These are phyloP conservation scores for Erysiphe pulchra DNA, from an alignment of 2,329 filamentous ascomycete species.

Conservation along the genomic window DNA sequence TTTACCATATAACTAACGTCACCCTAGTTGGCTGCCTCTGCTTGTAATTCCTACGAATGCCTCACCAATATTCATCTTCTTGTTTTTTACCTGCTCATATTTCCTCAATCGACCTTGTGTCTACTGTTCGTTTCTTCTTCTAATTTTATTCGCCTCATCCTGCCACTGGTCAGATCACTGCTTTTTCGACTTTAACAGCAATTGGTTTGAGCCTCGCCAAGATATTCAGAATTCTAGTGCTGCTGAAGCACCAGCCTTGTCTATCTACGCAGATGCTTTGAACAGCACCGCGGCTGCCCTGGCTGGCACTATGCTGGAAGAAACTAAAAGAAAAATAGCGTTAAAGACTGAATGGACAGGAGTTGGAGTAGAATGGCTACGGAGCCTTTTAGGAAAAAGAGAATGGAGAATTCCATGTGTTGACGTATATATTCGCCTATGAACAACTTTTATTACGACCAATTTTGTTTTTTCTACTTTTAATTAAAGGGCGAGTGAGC, in stretches of 20 bases:
- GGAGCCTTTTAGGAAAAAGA: constrained; percentile 52
- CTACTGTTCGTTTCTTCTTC: constrained; percentile 87
- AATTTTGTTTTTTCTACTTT: no score
- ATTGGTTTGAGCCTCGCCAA: constrained; percentile 73
- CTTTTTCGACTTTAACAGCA: constrained; percentile 74
- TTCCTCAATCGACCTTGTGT: constrained; percentile 90
- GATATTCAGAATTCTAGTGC: constrained; percentile 6
- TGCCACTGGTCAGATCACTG: constrained; percentile 76
- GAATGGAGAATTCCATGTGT: constrained; percentile 85
- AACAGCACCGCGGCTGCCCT: constrained; percentile 47
- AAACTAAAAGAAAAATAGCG: constrained; percentile 23
- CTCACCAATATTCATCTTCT: constrained; percentile 61
- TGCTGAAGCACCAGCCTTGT: background rate
- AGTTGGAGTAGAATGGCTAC: constrained; percentile 63
- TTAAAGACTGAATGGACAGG: constrained; percentile 42
- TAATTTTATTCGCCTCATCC: constrained; percentile 80
- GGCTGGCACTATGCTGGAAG: constrained; percentile 39
- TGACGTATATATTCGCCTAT: constrained; percentile 63
- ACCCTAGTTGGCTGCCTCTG: constrained; percentile 51
- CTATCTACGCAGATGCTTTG: constrained; percentile 17
- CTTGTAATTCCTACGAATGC: constrained; percentile 75
- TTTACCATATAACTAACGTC: constrained; percentile 4
- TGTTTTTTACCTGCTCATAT: constrained; percentile 82
- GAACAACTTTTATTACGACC: constrained; percentile 1
- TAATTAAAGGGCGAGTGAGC: no score